phyloP scores from a whole-genome alignment of 306 rosid species.

The Macrotyloma uniflorum region DNA sequence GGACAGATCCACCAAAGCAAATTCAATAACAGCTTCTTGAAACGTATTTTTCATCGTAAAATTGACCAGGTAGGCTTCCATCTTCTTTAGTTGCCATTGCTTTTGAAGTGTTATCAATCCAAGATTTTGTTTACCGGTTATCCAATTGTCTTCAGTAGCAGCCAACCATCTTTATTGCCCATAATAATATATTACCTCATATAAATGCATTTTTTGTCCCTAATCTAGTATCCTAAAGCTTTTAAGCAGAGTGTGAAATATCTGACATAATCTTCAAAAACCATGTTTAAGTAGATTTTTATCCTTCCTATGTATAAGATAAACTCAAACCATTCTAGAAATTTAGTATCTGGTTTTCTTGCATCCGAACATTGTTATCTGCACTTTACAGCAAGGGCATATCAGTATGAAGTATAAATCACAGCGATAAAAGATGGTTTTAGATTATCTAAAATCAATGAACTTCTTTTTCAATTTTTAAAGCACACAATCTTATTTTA shows the following conservation, averaged over 20 bases:
- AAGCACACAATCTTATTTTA: conserved; percentile 7
- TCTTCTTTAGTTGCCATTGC: not conserved
- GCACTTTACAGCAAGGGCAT: not conserved
- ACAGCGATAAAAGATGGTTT: not conserved
- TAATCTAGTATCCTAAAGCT: not conserved
- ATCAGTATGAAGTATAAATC: not conserved
- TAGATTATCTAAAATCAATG: not conserved
- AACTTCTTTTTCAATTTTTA: not conserved
- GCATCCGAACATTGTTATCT: not conserved
- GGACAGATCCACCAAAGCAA: conserved; percentile 26
- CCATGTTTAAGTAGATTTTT: not conserved
- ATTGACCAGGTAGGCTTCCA: conserved; percentile 50
- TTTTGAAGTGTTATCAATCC: not conserved
- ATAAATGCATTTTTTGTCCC: not conserved
- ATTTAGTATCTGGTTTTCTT: not conserved
- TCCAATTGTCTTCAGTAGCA: not conserved
- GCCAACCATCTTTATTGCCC: not conserved
- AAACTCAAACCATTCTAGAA: not conserved
- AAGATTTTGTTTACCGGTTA: not conserved
- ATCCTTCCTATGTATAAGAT: not conserved
- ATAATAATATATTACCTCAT: not conserved
- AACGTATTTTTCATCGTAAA: conserved; percentile 26
- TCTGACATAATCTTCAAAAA: not conserved
- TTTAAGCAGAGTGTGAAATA: not conserved
- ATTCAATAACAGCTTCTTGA: conserved; percentile 20